Percentiles rank a stretch among this genome's conserved stretches.
Conservation (phyloP, 1,139 yeast species). For the Taiozyma sp. region DNA sequence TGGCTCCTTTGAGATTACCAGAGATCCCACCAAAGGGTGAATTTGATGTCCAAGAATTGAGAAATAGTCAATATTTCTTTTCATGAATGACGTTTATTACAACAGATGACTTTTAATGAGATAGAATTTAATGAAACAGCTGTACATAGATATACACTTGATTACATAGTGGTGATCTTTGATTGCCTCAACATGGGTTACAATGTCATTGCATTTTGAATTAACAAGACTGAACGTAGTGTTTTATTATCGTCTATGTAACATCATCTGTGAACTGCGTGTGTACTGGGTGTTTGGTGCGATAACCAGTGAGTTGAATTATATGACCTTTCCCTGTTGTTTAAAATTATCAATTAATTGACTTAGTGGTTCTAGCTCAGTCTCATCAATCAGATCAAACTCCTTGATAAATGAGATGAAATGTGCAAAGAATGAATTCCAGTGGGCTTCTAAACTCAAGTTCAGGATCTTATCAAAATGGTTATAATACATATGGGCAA, state of each 20-base stretch:
- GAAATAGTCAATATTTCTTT: constrained; percentile 79
- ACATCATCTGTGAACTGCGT: background rate
- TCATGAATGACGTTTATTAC: constrained; percentile 18
- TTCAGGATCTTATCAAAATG: constrained; percentile 93
- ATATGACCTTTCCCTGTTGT: constrained; percentile 71
- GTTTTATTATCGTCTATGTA: background rate
- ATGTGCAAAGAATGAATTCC: constrained; percentile 98
- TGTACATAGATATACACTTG: background rate
- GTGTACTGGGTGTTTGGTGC: background rate
- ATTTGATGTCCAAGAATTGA: constrained; percentile 72
- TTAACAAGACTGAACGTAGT: background rate
- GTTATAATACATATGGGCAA: constrained; percentile 92
- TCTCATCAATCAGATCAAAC: constrained; percentile 71
- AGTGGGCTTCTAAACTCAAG: constrained; percentile 90
- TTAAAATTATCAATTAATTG: constrained; percentile 79
- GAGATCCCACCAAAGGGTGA: constrained; percentile 77
- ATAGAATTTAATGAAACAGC: background rate
- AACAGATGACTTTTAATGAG: background rate
- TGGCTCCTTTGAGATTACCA: constrained; percentile 70
- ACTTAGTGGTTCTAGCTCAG: constrained; percentile 74
- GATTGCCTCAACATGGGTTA: background rate
- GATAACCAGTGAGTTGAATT: constrained; percentile 2
- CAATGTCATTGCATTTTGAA: constrained; percentile 1
- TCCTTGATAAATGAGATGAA: constrained; percentile 84
- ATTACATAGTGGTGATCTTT: background rate